Evolutionary conservation across 2,329 filamentous ascomycete genomes (phyloP).

Genomic region (Aspergillus novofumigatus): DNA sequence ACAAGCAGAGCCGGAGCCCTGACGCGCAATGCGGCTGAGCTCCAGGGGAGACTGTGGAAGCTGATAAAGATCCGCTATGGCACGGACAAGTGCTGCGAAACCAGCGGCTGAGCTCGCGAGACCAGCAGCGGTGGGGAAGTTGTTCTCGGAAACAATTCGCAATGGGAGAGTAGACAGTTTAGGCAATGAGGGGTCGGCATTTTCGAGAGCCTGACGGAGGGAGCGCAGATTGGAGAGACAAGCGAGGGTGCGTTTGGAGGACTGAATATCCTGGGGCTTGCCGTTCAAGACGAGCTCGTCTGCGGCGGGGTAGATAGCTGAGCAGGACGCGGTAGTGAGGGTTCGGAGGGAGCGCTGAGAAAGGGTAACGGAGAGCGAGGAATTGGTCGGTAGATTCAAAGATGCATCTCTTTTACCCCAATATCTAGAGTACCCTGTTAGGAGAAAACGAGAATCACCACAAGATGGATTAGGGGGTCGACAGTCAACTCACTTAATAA

Average conservation of each 20-base stretch:
- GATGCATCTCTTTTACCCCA: slow-evolving; percentile 96
- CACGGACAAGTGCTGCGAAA: slow-evolving; percentile 67
- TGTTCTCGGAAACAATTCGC: slow-evolving; percentile 91
- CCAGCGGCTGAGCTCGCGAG: slow-evolving; percentile 66
- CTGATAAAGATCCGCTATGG: slow-evolving; percentile 84
- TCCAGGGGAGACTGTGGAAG: slow-evolving; percentile 76
- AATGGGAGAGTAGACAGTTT: slow-evolving; percentile 74
- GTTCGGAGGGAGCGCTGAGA: slow-evolving; percentile 91
- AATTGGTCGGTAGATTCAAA: slow-evolving; percentile 96
- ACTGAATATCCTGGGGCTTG: slow-evolving; percentile 70
- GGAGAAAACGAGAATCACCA: not conserved
- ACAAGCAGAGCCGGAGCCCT: slow-evolving; percentile 93
- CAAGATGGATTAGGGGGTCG: slow-evolving; percentile 8
- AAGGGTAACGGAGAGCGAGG: slow-evolving; percentile 92
- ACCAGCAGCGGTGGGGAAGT: slow-evolving; percentile 96
- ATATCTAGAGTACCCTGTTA: slow-evolving; percentile 51
- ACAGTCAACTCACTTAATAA: slow-evolving; percentile 70
- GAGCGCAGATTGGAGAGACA: slow-evolving; percentile 83
- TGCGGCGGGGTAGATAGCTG: slow-evolving; percentile 59
- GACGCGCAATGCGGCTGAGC: slow-evolving; percentile 81
- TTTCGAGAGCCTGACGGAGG: slow-evolving; percentile 72
- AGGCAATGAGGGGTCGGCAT: slow-evolving; percentile 67
- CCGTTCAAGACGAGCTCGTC: slow-evolving; percentile 82
- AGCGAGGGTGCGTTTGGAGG: slow-evolving; percentile 84
- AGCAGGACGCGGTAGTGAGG: slow-evolving; percentile 92